Conservation (phyloP, 1,284 basidiomycete species). For the Sphagnurus paluster region DNA sequence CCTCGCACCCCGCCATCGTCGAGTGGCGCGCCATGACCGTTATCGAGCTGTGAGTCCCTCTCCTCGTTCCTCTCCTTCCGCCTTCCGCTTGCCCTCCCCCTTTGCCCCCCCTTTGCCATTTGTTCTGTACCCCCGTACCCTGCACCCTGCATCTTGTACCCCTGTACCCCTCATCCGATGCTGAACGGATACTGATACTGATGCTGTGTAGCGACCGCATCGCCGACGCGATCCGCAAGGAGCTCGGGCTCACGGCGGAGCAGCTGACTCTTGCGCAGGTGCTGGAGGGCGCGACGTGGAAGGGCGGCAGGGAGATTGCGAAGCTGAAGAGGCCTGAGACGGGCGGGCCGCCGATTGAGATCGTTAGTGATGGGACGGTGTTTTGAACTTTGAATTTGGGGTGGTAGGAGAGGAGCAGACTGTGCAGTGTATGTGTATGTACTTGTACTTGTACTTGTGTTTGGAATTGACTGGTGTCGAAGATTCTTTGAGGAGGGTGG, state of each 20-base stretch:
- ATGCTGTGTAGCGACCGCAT: slow-evolving; percentile 68
- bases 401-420: too few species aligned
- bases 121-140: too few species aligned
- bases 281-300: slow-evolving; percentile 94
- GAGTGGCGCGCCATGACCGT: slow-evolving; percentile 97
- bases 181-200: neutral
- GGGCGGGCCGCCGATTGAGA: slow-evolving; percentile 86
- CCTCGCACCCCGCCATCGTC: slow-evolving; percentile 87
- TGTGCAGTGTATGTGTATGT: too few species aligned
- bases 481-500: too few species aligned
- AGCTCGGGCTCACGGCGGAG: slow-evolving; percentile 48
- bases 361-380: slow-evolving; percentile 83
- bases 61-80: neutral
- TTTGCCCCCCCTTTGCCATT: too few species aligned
- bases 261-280: slow-evolving; percentile 82
- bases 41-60: slow-evolving; percentile 72
- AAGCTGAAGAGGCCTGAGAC: slow-evolving; percentile 71
- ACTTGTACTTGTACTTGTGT: too few species aligned
- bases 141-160: slow-evolving; percentile 9
- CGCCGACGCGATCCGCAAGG: slow-evolving; percentile 66
- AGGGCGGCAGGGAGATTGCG: slow-evolving; percentile 91
- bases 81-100: too few species aligned
- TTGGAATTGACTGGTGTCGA: too few species aligned
- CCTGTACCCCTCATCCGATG: neutral
- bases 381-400: slow-evolving; percentile 59